These are phyloP conservation scores for Kalmanozyma brasiliensis DNA, from an alignment of 1,284 basidiomycete genomes.

Conservation along the genomic window DNA sequence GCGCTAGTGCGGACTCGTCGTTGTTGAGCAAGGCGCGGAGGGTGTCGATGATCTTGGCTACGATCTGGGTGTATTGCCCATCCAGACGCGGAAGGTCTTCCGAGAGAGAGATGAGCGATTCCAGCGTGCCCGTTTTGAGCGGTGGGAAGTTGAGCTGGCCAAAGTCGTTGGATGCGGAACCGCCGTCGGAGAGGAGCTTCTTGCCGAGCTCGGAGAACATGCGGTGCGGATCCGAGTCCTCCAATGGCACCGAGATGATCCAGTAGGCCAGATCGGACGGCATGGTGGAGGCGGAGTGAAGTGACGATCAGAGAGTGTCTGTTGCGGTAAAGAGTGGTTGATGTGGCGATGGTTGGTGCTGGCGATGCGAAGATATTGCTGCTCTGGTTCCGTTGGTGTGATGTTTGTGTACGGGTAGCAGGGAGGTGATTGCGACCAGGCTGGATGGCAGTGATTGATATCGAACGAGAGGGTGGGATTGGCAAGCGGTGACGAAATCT, in stretches of 20 bases:
- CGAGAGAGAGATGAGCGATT: conserved; percentile 85
- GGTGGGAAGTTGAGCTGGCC: conserved; percentile 60
- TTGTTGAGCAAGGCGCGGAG: conserved; percentile 90
- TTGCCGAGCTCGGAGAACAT: conserved; percentile 70
- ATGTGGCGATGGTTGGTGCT: conserved; percentile 6
- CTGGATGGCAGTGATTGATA: no score
- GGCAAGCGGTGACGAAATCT: no score
- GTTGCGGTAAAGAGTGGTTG: not conserved
- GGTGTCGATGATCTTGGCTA: conserved; percentile 94
- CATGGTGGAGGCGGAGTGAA: conserved; percentile 60
- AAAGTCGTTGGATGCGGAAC: conserved; percentile 51
- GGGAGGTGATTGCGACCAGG: no score
- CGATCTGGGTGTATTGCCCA: conserved; percentile 82
- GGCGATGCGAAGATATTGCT: no score
- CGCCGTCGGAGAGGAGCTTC: conserved; percentile 67
- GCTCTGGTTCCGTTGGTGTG: no score
- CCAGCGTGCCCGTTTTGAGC: conserved; percentile 86
- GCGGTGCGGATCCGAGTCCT: conserved; percentile 70
- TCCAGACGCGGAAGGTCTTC: conserved; percentile 94
- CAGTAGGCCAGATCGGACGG: conserved; percentile 72
- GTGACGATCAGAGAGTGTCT: no score
- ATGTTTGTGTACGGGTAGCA: no score
- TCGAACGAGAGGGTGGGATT: no score
- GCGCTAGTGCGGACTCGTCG: conserved; percentile 81
- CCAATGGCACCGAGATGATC: conserved; percentile 72